A percentile compares a stretch with the other conserved stretches of the same genome.
Evolutionary conservation across 2,329 filamentous ascomycete species (phyloP).

Genomic region (Xylaria polymorpha): DNA sequence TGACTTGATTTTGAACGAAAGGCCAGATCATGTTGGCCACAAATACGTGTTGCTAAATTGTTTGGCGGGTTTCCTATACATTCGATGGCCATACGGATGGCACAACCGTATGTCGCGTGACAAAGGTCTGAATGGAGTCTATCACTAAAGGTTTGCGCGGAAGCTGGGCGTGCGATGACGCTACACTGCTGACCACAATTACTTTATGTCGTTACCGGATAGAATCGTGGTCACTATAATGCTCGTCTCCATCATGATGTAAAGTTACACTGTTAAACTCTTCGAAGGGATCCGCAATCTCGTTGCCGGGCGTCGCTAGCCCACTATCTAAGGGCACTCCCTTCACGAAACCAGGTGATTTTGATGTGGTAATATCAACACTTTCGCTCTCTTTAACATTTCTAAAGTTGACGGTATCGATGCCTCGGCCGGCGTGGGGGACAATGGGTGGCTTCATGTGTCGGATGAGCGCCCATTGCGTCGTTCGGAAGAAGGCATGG

Average conservation of each 20-base stretch:
- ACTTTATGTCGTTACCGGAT: constrained; percentile 30
- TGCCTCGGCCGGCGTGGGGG: constrained; percentile 86
- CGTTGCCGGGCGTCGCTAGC: constrained; percentile 83
- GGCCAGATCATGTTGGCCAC: constrained; percentile 34
- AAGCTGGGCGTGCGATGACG: constrained; percentile 2
- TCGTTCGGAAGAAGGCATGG: constrained; percentile 95
- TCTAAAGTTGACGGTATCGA: constrained; percentile 96
- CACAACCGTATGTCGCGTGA: constrained; percentile 15
- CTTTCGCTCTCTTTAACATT: constrained; percentile 98
- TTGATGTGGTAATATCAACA: constrained; percentile 80
- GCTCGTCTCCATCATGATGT: constrained; percentile 92
- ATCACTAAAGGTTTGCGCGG: constrained; percentile 26
- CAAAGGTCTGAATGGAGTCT: constrained; percentile 22
- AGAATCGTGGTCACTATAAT: constrained; percentile 55
- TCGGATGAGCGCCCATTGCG: constrained; percentile 95
- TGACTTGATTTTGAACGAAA: constrained; percentile 39
- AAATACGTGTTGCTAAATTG: constrained; percentile 34
- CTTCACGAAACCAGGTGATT: constrained; percentile 64
- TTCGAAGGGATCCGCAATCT: constrained; percentile 90
- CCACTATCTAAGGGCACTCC: constrained; percentile 89
- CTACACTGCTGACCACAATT: constrained; percentile 9
- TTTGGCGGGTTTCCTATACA: constrained; percentile 40
- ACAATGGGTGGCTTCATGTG: constrained; percentile 99
- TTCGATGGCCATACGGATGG: constrained; percentile 28
- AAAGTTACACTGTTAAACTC: constrained; percentile 99